Conservation (phyloP, 2,329 filamentous ascomycete species). For the Dryadomyces sulphureus region DNA sequence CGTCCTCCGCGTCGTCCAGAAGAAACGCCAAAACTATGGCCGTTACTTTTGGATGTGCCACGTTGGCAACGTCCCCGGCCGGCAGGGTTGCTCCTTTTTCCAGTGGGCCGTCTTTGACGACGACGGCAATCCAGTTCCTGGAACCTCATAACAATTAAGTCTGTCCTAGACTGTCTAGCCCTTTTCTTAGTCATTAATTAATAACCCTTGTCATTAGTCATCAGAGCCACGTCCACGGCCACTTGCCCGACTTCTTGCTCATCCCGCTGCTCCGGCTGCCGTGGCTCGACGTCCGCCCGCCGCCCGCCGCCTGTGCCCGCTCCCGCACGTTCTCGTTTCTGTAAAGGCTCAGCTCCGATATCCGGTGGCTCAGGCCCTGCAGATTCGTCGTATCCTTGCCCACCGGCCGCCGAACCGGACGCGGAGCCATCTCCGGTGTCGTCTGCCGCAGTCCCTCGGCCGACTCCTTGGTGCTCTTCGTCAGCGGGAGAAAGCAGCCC, state of each 20-base stretch:
- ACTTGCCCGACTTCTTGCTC: constrained; percentile 11
- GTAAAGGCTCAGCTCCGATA: constrained; percentile 2
- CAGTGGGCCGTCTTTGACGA: constrained; percentile 79
- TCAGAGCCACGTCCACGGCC: constrained; percentile 13
- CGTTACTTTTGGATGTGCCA: constrained; percentile 89
- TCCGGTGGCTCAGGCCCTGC: constrained; percentile 4
- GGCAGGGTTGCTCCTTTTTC: constrained; percentile 60
- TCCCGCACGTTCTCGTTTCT: constrained; percentile 4
- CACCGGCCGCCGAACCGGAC: constrained; percentile 5
- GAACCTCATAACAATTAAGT: no score
- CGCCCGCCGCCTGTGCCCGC: neutral
- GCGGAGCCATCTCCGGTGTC: constrained; percentile 4
- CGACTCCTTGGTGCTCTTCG: neutral
- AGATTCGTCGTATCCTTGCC: constrained; percentile 10
- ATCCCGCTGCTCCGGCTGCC: constrained; percentile 8
- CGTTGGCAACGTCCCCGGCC: constrained; percentile 54
- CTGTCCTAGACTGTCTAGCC: neutral
- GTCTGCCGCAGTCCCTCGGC: constrained; percentile 2
- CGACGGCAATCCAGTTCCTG: constrained; percentile 53
- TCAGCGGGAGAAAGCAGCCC: constrained; percentile 6
- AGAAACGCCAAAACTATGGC: constrained; percentile 60
- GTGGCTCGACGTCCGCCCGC: neutral
- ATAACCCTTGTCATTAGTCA: no score
- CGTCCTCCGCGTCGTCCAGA: constrained; percentile 64
- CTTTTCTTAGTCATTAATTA: no score